Evolutionary conservation across 164 flowering plant genomes (phyloP), one percentile per base, ranked within the genome.

Genomic region (Vitis cinerea): DNA sequence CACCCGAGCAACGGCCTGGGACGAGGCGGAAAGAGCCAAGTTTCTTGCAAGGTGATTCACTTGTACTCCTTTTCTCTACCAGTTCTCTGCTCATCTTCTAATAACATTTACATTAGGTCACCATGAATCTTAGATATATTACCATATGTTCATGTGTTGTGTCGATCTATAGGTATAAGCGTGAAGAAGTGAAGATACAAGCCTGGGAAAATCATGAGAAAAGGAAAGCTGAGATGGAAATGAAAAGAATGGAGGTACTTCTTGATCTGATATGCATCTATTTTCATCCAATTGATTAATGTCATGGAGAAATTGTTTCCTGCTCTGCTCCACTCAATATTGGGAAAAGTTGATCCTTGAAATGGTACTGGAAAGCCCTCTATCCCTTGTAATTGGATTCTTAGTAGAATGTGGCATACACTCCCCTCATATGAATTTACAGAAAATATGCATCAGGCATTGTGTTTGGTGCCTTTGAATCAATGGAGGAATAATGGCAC

Each of bases 131-230:
- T 23, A 23, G 27, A 23, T 23, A 23, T 23, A 23, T 23, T 23
- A 23, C 27, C 27, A 23, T 10, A 23, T 65, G 30, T 10, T 15
- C 10, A n/a, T 23, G 3, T 61, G 13, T 56, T 69, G 37, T 54
- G 1, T 50, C 59, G 49, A 9, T 51, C 23, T 77, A 31, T 73
- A 94, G 98, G 90, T 94, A 82, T 63, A 94, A 90, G 84, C 90
- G 95, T 4, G 98, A 92, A 79, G 98, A 94, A 73, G 92, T 90
- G 82, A 90, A 84, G 86, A 92, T 94, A 66, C 91, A 90, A 67
- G 97, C 97, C 2, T 94, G 98, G 98, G 98, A 92, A 73, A 92
- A 90, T 80, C 94, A 86, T 72, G 84, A 94, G 85, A 94, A 90
- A 74, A 84, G 97, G 74, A 94, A 87, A 85, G 97, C 97, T 55